Conservation (phyloP, 768 basidiomycete species). For the Pluteus cervinus region DNA sequence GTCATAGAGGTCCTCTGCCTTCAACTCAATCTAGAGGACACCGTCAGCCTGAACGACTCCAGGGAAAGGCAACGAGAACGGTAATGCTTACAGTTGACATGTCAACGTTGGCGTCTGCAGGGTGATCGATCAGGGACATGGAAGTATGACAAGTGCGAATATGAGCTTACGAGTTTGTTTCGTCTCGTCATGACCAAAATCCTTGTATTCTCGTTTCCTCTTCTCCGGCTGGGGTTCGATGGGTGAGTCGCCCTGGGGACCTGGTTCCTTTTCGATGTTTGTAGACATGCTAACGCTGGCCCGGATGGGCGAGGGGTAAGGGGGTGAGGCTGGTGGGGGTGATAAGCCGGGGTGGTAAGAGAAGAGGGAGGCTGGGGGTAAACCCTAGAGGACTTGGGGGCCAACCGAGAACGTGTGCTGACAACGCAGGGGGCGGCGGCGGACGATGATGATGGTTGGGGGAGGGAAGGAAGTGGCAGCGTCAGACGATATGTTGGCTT, state of each 20-base stretch:
- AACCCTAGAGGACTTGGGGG: conserved; percentile 20
- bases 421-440: conserved; percentile 6
- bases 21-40: conserved; percentile 77
- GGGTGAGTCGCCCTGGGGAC: conserved; percentile 44
- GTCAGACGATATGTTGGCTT: conserved; percentile 16
- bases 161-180: conserved; percentile 57
- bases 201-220: conserved; percentile 84
- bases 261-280: conserved; percentile 62
- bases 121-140: conserved; percentile 8
- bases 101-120: conserved; percentile 76
- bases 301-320: too few relatives aligned
- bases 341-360: conserved; percentile 16
- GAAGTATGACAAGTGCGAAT: conserved; percentile 8
- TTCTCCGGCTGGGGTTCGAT: conserved; percentile 29
- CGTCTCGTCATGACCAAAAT: conserved; percentile 69
- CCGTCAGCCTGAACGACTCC: conserved; percentile 1
- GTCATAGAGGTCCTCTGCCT: conserved; percentile 91
- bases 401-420: conserved; percentile 5
- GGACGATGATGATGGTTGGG: conserved; percentile 12
- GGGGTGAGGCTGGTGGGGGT: too few relatives aligned
- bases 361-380: conserved; percentile 17
- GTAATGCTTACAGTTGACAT: conserved; percentile 59
- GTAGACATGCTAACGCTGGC: conserved; percentile 28
- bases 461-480: conserved; percentile 15
- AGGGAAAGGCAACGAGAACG: conserved; percentile 7